A percentile compares a stretch with the other conserved stretches of the same genome.
These are phyloP conservation scores for Claviceps africana DNA, from an alignment of 2,329 filamentous ascomycete species.

Conservation along the genomic window DNA sequence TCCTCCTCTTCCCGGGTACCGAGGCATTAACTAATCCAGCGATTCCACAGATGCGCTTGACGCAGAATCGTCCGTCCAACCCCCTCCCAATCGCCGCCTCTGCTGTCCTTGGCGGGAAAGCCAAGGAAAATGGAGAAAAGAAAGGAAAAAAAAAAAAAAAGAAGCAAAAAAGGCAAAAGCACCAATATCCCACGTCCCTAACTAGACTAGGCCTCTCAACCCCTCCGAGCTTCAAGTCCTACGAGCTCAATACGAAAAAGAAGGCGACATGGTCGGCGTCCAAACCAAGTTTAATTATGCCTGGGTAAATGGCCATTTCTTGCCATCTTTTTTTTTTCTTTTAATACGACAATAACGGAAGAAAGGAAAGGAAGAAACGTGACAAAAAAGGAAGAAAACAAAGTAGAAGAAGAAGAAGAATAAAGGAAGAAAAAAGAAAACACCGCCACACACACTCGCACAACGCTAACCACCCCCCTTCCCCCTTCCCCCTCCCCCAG, in stretches of 20 bases:
- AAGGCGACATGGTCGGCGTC: conserved; percentile 89
- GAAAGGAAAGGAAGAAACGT: neutral
- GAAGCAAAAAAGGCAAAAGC: neutral
- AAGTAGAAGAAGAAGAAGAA: neutral
- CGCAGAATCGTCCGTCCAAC: conserved; percentile 64
- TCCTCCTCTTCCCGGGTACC: neutral
- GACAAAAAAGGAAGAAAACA: neutral
- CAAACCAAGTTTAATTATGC: conserved; percentile 99
- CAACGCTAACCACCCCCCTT: too few species aligned
- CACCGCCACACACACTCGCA: too few species aligned
- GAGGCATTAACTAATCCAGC: neutral
- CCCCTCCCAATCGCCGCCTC: neutral
- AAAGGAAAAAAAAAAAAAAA: neutral
- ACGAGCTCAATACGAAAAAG: conserved; percentile 88
- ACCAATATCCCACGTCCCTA: too few species aligned
- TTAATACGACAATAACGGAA: neutral
- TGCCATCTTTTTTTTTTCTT: neutral
- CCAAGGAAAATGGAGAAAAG: too few species aligned
- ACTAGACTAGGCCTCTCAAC: conserved; percentile 75
- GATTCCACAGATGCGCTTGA: conserved; percentile 72
- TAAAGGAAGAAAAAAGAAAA: neutral
- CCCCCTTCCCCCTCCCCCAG: conserved; percentile 36
- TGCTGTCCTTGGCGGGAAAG: too few species aligned
- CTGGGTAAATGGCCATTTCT: conserved; percentile 78
- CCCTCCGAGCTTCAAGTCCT: conserved; percentile 85